Percentiles rank a stretch among this genome's conserved stretches.
Conservation (phyloP, 805 yeast species). For the Kuraishia capsulata region DNA sequence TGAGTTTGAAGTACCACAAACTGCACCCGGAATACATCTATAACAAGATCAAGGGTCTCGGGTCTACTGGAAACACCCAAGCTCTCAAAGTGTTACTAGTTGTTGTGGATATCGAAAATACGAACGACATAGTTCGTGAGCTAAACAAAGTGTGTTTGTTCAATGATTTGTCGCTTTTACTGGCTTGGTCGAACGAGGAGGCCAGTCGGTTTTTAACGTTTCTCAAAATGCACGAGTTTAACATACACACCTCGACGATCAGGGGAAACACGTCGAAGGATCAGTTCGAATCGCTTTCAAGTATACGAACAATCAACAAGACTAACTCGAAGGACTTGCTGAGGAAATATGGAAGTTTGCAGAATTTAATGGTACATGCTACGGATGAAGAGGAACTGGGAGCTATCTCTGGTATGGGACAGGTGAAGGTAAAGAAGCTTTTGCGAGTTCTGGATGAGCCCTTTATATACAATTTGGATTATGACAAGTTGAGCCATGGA, state of each 20-base stretch:
- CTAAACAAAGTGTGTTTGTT: slow-evolving; percentile 38
- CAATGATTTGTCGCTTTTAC: slow-evolving; percentile 37
- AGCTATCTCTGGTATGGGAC: slow-evolving; percentile 41
- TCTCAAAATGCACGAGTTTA: slow-evolving; percentile 22
- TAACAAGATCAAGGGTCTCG: slow-evolving; percentile 36
- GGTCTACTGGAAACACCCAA: slow-evolving; percentile 13
- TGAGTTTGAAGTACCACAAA: slow-evolving; percentile 66
- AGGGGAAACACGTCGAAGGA: slow-evolving; percentile 30
- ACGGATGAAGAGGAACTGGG: slow-evolving; percentile 15
- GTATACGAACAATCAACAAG: slow-evolving; percentile 38
- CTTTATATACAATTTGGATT: slow-evolving; percentile 35
- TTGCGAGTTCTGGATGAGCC: slow-evolving; percentile 36
- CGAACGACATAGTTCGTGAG: slow-evolving; percentile 37
- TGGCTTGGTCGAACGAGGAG: slow-evolving; percentile 49
- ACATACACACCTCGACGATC: slow-evolving; percentile 22
- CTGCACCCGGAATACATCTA: slow-evolving; percentile 68
- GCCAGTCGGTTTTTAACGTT: slow-evolving; percentile 33
- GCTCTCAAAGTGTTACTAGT: slow-evolving; percentile 46
- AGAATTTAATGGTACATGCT: slow-evolving; percentile 26
- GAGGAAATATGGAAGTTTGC: slow-evolving; percentile 37
- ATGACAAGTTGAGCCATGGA: slow-evolving; percentile 4
- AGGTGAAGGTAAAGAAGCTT: slow-evolving; percentile 31
- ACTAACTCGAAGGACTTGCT: slow-evolving; percentile 43
- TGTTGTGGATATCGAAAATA: slow-evolving; percentile 58
- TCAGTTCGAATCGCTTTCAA: slow-evolving; percentile 36